Base-by-base conservation (phyloP, 2,329 filamentous ascomycete species). In the Colletotrichum falcatum region DNA sequence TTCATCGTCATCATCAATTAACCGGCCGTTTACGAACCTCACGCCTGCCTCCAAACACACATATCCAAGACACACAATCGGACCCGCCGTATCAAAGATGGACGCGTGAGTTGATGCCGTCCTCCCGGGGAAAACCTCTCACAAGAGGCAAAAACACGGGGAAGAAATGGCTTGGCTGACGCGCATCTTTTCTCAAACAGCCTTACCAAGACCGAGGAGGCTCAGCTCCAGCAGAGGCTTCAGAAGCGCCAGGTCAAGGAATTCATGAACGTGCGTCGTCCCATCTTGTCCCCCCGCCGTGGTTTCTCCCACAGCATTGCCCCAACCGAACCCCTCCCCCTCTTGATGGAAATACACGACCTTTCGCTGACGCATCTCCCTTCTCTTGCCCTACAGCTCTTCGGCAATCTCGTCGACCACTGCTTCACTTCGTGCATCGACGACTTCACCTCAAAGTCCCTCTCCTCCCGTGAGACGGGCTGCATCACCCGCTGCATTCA, bases 241-340 rank as follows among this genome's bases (percentile, higher is more conserved):
- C 94, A 98, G 87, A 93, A 93, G 85, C 97, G 96, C 85, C 96
- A 99, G 85, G 94, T 99, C 88, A 97, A 97, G 86, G 95, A 98
- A 81, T 98, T 99, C 81, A 97, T 98, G 92, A 93, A 90, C 78
- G 96, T 98, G 88, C 77, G 94, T 55, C 77, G 94, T 55, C n/a
- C 49, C 63, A 23, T 30, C 39, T 53, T 58, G 11, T 54, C 2
- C 35, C 23, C 11, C 9, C 55, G 51, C 26, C 80, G 65, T 78
- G 78, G 65, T 77, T 23, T 16, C 79, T 67, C 76, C 80, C 44
- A 7, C 46, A 54, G 37, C 30, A 16, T 2, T 30, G n/a, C 12
- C 16, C 16, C 42, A 26, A 35, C 14, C 30, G 14, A 37, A 61
- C 11, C n/a, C 7, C 20, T 16, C 5, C 11, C n/a, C 7, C 20